Conservation (phyloP, 345 rosid species). For the Dovyalis caffra region DNA sequence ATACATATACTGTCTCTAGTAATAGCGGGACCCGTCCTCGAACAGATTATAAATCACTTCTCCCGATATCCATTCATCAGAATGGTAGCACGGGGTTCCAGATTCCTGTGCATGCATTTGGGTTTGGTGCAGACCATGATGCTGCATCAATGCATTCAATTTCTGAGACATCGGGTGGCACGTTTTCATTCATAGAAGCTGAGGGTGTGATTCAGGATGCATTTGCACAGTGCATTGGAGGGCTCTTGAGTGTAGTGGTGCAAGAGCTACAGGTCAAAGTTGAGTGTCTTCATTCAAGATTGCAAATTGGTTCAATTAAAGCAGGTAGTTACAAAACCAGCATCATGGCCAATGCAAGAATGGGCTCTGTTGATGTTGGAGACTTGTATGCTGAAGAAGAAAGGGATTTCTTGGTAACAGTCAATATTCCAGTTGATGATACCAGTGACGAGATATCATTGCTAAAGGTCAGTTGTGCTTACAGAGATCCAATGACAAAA, state of each 20-base stretch:
- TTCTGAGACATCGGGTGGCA: slow-evolving; percentile 89
- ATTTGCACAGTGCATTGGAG: slow-evolving; percentile 98
- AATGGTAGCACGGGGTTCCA: slow-evolving; percentile 48
- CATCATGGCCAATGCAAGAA: slow-evolving; percentile 36
- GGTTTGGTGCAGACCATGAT: slow-evolving; percentile 91
- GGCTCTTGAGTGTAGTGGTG: slow-evolving; percentile 85
- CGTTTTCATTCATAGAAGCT: slow-evolving; percentile 88
- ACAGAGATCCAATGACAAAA: slow-evolving; percentile 68
- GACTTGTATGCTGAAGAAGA: slow-evolving; percentile 94
- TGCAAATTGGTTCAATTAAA: slow-evolving; percentile 57
- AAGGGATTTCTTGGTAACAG: slow-evolving; percentile 71
- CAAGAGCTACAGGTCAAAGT: slow-evolving; percentile 75
- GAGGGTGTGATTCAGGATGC: slow-evolving; percentile 91
- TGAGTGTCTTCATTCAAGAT: slow-evolving; percentile 46
- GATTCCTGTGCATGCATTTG: slow-evolving; percentile 85
- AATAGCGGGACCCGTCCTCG: slow-evolving; percentile 25
- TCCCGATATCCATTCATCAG: slow-evolving; percentile 24
- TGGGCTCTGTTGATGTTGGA: slow-evolving; percentile 66
- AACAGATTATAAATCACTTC: slow-evolving; percentile 56
- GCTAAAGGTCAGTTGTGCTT: slow-evolving; percentile 64
- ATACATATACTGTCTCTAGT: slow-evolving; percentile 25
- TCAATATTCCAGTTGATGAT: slow-evolving; percentile 61
- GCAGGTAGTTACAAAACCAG: slow-evolving; percentile 69
- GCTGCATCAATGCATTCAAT: slow-evolving; percentile 88
- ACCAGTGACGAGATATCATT: slow-evolving; percentile 42